Evolutionary conservation across 75 land plant species (phyloP).

Genomic region (Cupressus sempervirens): DNA sequence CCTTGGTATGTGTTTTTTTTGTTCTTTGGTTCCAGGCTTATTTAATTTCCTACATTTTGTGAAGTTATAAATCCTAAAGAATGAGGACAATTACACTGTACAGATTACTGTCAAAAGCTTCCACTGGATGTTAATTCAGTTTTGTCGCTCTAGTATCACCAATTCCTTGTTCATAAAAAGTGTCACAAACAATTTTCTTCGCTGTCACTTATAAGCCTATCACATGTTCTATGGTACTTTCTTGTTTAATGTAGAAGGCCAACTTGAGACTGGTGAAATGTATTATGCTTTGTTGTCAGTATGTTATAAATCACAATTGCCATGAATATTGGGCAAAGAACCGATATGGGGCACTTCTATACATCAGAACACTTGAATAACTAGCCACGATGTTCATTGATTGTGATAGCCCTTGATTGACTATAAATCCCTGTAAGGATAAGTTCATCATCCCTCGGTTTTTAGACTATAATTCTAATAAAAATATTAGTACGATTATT

Average conservation of each 20-base stretch:
- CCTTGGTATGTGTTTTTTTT: conserved; percentile 39
- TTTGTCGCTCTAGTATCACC: neutral
- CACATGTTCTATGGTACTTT: neutral
- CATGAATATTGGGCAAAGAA: too few species aligned
- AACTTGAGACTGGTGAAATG: neutral
- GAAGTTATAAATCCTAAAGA: neutral
- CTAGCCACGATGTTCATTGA: too few species aligned
- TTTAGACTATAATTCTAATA: too few species aligned
- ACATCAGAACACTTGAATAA: too few species aligned
- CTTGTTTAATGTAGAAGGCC: neutral
- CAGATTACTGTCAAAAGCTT: neutral
- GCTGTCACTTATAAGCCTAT: neutral
- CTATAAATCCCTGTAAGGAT: too few species aligned
- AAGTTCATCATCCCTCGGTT: too few species aligned
- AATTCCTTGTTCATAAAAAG: neutral
- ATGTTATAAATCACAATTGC: neutral
- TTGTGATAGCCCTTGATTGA: too few species aligned
- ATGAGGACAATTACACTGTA: neutral
- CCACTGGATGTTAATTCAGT: neutral
- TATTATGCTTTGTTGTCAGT: neutral
- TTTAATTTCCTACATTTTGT: conserved; percentile 1
- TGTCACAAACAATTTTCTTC: neutral
- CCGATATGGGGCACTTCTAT: too few species aligned
- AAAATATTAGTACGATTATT: too few species aligned
- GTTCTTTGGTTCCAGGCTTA: neutral